Evolutionary conservation across 2,329 filamentous ascomycete species (phyloP).

Genomic region (Aureobasidium sp.): DNA sequence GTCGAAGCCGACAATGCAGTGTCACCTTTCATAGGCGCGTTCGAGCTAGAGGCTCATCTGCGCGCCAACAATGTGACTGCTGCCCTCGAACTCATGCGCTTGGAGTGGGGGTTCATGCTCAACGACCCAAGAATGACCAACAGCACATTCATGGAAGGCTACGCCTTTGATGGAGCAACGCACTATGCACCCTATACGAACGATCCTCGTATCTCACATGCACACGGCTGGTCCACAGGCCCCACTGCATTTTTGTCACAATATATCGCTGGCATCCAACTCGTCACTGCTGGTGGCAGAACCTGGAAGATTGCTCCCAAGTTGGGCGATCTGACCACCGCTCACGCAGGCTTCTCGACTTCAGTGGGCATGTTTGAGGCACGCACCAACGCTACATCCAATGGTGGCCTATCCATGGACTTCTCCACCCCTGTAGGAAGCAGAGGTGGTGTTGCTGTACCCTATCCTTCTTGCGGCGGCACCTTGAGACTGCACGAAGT

Average conservation of each 20-base stretch:
- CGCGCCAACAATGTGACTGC: constrained; percentile 29
- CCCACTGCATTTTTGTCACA: constrained; percentile 37
- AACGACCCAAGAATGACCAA: constrained; percentile 34
- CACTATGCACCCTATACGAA: constrained; percentile 40
- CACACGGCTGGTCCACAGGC: constrained; percentile 44
- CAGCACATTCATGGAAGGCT: constrained; percentile 36
- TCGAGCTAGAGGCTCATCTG: constrained; percentile 37
- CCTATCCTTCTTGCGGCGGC: constrained; percentile 14
- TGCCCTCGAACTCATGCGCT: constrained; percentile 36
- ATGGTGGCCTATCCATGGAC: constrained; percentile 2
- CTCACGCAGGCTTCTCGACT: constrained; percentile 10
- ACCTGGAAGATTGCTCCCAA: constrained; percentile 16
- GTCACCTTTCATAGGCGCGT: constrained; percentile 34
- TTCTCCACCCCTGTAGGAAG: constrained; percentile 10
- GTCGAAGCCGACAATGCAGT: constrained; percentile 34
- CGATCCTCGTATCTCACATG: constrained; percentile 31
- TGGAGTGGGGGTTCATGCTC: constrained; percentile 35
- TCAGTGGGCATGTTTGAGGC: constrained; percentile 11
- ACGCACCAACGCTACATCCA: constrained; percentile 7
- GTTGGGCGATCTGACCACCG: constrained; percentile 6
- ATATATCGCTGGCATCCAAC: constrained; percentile 34
- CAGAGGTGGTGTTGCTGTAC: constrained; percentile 6
- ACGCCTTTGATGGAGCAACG: constrained; percentile 31
- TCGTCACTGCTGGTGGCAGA: constrained; percentile 20
- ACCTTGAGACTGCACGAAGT: constrained; percentile 11